Evolutionary conservation across 208 protist genomes (phyloP).

Genomic region (Naegleria fowleri): DNA sequence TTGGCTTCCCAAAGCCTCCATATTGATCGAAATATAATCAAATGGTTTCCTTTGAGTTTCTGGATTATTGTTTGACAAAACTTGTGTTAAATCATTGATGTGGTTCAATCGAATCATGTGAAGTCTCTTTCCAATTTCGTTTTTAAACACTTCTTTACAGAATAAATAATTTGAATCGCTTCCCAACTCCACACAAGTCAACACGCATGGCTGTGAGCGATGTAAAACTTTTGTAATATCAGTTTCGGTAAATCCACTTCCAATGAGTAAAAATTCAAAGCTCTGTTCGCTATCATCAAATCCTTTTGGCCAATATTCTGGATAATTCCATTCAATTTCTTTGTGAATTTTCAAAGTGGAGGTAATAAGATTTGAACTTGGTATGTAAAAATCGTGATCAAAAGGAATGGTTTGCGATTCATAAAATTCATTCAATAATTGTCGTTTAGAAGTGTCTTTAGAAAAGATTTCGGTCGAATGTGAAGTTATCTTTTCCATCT

Average conservation of each 20-base stretch:
- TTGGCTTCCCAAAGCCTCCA: too few relatives aligned
- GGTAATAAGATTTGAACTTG: not conserved
- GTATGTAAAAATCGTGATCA: not conserved
- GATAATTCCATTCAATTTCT: not conserved
- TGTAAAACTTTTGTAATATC: not conserved
- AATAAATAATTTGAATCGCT: not conserved
- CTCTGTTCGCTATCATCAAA: not conserved
- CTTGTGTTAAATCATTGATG: too few relatives aligned
- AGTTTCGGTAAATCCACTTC: not conserved
- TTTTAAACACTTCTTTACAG: not conserved
- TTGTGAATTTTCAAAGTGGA: not conserved
- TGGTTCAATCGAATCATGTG: too few relatives aligned
- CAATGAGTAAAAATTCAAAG: not conserved
- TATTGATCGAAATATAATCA: too few relatives aligned
- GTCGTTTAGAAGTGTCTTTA: not conserved
- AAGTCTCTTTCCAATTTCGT: not conserved
- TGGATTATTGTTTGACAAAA: too few relatives aligned
- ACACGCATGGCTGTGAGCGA: not conserved
- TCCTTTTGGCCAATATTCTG: not conserved
- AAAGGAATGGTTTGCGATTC: not conserved
- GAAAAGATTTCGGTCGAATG: too few relatives aligned
- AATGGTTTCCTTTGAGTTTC: too few relatives aligned
- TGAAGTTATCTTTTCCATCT: not conserved
- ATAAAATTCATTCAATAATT: not conserved
- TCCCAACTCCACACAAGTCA: not conserved